phyloP scores from a whole-genome alignment of 352 stramenopile genomes.

The Phytophthora europaea region DNA sequence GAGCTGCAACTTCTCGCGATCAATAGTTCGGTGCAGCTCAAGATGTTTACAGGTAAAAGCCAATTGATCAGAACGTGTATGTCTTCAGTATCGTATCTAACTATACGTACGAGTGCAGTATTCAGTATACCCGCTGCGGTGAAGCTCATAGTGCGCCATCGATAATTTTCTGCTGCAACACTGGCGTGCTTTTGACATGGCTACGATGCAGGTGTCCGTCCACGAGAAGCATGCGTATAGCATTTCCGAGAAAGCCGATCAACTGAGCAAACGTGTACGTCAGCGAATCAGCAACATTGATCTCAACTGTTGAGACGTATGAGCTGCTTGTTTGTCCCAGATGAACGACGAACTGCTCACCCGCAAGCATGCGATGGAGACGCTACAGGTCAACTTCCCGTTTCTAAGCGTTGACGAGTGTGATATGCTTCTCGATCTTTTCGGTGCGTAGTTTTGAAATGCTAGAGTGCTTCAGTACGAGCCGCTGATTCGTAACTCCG shows the following conservation, averaged over 20 bases:
- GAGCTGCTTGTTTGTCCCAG: slow-evolving; percentile 27
- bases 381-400: slow-evolving; percentile 61
- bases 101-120: not conserved
- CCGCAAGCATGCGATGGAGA: slow-evolving; percentile 53
- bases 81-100: not conserved
- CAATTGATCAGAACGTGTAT: not conserved
- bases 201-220: slow-evolving; percentile 50
- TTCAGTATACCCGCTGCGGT: slow-evolving; percentile 45
- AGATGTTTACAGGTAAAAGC: slow-evolving; percentile 59
- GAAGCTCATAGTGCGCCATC: slow-evolving; percentile 58
- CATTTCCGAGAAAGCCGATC: slow-evolving; percentile 54
- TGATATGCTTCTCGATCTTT: slow-evolving; percentile 85
- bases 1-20: slow-evolving; percentile 64
- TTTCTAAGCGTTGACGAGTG: slow-evolving; percentile 72
- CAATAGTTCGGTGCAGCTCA: slow-evolving; percentile 45
- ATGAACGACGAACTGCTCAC: slow-evolving; percentile 61
- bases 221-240: slow-evolving; percentile 65
- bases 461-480: not conserved
- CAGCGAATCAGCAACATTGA: not conserved
- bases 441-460: slow-evolving; percentile 45
- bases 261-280: slow-evolving; percentile 54
- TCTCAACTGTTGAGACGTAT: not conserved
- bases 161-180: not conserved
- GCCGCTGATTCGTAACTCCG: not conserved
- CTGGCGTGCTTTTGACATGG: not conserved